phyloP scores from a whole-genome alignment of 2,329 filamentous ascomycete genomes.

The Lecanosticta acicola region DNA sequence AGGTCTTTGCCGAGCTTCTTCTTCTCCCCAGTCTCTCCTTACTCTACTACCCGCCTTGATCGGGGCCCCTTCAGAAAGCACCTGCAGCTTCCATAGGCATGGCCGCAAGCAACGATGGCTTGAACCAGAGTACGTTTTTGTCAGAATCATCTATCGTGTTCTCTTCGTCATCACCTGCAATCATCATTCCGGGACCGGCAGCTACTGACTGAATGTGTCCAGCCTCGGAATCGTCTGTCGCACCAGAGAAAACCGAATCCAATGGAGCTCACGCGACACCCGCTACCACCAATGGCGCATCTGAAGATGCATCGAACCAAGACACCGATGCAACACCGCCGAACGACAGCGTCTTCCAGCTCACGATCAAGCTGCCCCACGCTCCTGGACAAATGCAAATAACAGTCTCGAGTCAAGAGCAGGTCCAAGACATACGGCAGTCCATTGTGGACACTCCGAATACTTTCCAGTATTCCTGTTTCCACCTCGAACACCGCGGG shows the following conservation, averaged over 20 bases:
- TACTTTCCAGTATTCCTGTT: constrained; percentile 96
- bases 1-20: too few relatives aligned
- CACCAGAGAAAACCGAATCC: not conserved
- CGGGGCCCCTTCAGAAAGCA: too few relatives aligned
- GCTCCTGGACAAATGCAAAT: constrained; percentile 74
- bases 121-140: not conserved
- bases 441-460: constrained; percentile 89
- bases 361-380: constrained; percentile 78
- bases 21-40: not conserved
- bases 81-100: not conserved
- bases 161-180: too few relatives aligned
- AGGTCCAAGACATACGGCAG: constrained; percentile 94
- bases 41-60: too few relatives aligned
- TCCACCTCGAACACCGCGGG: constrained; percentile 89
- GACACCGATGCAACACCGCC: constrained; percentile 20
- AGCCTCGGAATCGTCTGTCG: not conserved
- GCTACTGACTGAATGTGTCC: too few relatives aligned
- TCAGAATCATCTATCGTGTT: too few relatives aligned
- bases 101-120: not conserved
- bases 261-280: constrained; percentile 12
- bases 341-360: constrained; percentile 52
- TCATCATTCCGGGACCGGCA: too few relatives aligned
- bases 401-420: constrained; percentile 81
- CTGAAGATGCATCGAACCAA: constrained; percentile 13
- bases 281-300: constrained; percentile 12